Evolutionary conservation across 179 eudicot genomes (phyloP).

Genomic region (Spinacia oleracea): DNA sequence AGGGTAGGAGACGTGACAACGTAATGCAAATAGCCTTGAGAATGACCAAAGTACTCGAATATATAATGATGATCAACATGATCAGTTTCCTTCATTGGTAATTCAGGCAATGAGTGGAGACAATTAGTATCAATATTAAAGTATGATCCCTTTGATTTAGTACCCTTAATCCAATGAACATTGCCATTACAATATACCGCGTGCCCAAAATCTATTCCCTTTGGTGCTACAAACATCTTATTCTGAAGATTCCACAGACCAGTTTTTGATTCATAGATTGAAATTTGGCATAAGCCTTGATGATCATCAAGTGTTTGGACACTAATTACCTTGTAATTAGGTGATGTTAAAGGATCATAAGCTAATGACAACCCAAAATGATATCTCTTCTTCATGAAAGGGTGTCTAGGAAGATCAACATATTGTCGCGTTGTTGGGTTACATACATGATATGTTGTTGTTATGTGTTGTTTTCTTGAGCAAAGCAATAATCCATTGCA

Average conservation of each 20-base stretch:
- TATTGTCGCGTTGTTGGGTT: constrained; percentile 2
- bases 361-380: constrained; percentile 14
- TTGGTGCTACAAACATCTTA: constrained; percentile 19
- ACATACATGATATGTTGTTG: constrained; percentile 14
- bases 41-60: constrained; percentile 34
- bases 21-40: constrained; percentile 24
- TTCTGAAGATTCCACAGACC: constrained; percentile 11
- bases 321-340: constrained; percentile 26
- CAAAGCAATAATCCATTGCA: constrained; percentile 29
- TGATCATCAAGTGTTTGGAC: constrained; percentile 20
- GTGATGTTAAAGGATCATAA: constrained; percentile 20
- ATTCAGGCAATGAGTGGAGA: constrained; percentile 25
- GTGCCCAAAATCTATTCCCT: constrained; percentile 21
- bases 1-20: constrained; percentile 13
- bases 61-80: constrained; percentile 9
- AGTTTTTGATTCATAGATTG: constrained; percentile 16
- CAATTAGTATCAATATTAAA: constrained; percentile 26
- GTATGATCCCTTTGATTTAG: constrained; percentile 22
- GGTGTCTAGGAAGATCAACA: not conserved
- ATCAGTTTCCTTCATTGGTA: constrained; percentile 24
- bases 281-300: constrained; percentile 13
- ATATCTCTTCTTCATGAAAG: not conserved
- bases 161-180: constrained; percentile 31
- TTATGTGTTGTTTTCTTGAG: not conserved
- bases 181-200: constrained; percentile 29